Conservation (phyloP, 1,139 yeast species). For the Wickerhamiella pararugosa region DNA sequence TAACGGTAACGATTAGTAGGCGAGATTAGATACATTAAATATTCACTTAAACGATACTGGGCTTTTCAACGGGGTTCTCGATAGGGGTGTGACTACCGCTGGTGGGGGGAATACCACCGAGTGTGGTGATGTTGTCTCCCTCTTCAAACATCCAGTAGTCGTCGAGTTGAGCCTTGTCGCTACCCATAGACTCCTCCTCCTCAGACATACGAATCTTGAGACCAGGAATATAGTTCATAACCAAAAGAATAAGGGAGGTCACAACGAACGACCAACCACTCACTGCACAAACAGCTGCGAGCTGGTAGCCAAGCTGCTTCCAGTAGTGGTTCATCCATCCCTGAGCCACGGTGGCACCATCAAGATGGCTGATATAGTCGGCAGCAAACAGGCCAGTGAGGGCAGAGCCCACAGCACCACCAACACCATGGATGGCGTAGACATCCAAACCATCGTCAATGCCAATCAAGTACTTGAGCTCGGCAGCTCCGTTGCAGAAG, state of each 20-base stretch:
- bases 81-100: neutral
- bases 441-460: slow-evolving; percentile 96
- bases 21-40: too few relatives aligned
- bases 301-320: slow-evolving; percentile 81
- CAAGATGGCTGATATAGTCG: slow-evolving; percentile 69
- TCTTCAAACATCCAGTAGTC: slow-evolving; percentile 28
- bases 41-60: too few relatives aligned
- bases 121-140: slow-evolving; percentile 11
- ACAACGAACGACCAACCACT: slow-evolving; percentile 70
- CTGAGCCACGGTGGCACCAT: slow-evolving; percentile 51
- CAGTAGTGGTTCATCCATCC: slow-evolving; percentile 94
- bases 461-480: slow-evolving; percentile 50
- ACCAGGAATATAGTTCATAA: slow-evolving; percentile 63
- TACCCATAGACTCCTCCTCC: slow-evolving; percentile 82
- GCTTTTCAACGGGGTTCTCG: too few relatives aligned
- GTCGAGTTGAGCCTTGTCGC: slow-evolving; percentile 79
- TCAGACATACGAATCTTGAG: slow-evolving; percentile 71
- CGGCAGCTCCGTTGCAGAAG: slow-evolving; percentile 73
- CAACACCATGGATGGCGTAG: slow-evolving; percentile 86
- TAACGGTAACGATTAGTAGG: too few relatives aligned
- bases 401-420: slow-evolving; percentile 74
- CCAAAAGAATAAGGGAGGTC: slow-evolving; percentile 53
- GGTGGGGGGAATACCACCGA: slow-evolving; percentile 8
- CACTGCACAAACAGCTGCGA: slow-evolving; percentile 67
- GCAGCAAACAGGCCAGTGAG: slow-evolving; percentile 90